Conservation (phyloP, 176 grass and related monocot species). For the Melocanna baccifera region DNA sequence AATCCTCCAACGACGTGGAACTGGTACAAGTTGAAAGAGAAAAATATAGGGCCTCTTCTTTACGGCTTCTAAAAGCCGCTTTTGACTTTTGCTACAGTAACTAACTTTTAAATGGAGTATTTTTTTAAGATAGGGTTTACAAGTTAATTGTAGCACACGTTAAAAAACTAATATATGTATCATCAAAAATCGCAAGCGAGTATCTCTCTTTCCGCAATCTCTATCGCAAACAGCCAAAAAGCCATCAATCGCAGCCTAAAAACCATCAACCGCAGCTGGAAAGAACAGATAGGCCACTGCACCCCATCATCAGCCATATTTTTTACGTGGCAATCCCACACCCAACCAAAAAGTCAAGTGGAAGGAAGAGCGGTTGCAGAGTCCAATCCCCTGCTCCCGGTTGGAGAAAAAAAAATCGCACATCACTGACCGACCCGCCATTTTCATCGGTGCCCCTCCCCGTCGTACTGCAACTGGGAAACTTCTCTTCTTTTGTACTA, state of each 20-base stretch:
- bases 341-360: conserved; percentile 30
- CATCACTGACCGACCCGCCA: conserved; percentile 15
- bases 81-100: no score
- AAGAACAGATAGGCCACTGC: background rate
- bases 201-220: no score
- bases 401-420: background rate
- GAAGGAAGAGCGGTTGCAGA: background rate
- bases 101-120: no score
- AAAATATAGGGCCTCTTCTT: no score
- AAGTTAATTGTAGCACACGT: no score
- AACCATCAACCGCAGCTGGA: no score
- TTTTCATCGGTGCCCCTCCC: background rate
- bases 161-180: no score
- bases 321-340: background rate
- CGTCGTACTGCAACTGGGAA: conserved; percentile 25
- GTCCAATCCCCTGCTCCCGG: background rate
- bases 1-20: background rate
- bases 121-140: no score
- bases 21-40: background rate
- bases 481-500: conserved; percentile 35
- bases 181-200: no score
- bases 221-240: no score
- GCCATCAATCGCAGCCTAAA: no score
- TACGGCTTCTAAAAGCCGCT: no score
- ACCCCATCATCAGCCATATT: background rate